phyloP scores from a whole-genome alignment of 2,329 filamentous ascomycete species.

The Aureobasidium sp. region DNA sequence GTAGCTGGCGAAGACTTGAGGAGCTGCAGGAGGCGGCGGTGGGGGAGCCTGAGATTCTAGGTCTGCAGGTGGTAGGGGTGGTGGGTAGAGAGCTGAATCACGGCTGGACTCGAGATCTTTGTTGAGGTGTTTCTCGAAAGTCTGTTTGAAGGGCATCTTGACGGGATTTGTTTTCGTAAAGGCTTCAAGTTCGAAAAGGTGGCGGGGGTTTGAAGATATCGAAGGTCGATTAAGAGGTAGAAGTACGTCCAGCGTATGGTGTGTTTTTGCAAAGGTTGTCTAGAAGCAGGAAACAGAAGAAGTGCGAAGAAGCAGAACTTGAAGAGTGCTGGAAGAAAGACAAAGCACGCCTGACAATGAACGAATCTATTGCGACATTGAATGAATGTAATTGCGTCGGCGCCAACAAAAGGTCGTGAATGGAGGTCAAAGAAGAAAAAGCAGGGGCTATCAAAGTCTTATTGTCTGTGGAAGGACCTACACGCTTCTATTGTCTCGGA shows the following conservation, averaged over 20 bases:
- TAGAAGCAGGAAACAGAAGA: background rate
- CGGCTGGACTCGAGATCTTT: slow-evolving; percentile 25
- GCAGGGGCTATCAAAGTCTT: background rate
- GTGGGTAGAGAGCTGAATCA: slow-evolving; percentile 10
- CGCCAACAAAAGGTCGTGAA: background rate
- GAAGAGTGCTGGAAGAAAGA: background rate
- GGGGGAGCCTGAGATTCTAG: slow-evolving; percentile 19
- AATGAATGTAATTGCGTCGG: slow-evolving; percentile 1
- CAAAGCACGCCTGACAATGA: background rate
- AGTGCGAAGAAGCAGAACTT: background rate
- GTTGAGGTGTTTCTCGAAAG: slow-evolving; percentile 29
- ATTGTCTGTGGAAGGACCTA: slow-evolving; percentile 12
- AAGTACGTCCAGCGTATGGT: slow-evolving; percentile 3
- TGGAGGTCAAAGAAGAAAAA: background rate
- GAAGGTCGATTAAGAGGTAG: background rate
- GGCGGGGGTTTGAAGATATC: background rate
- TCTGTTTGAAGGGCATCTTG: slow-evolving; percentile 26
- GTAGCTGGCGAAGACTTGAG: slow-evolving; percentile 24
- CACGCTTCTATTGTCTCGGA: background rate
- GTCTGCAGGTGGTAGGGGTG: slow-evolving; percentile 20
- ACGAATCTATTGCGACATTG: background rate
- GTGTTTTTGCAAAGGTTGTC: background rate
- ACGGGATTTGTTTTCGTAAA: background rate
- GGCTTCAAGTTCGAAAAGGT: background rate
- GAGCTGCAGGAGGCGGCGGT: slow-evolving; percentile 16